Base-by-base conservation (phyloP, 2,329 filamentous ascomycete species). In the Fonsecaea multimorphosa region DNA sequence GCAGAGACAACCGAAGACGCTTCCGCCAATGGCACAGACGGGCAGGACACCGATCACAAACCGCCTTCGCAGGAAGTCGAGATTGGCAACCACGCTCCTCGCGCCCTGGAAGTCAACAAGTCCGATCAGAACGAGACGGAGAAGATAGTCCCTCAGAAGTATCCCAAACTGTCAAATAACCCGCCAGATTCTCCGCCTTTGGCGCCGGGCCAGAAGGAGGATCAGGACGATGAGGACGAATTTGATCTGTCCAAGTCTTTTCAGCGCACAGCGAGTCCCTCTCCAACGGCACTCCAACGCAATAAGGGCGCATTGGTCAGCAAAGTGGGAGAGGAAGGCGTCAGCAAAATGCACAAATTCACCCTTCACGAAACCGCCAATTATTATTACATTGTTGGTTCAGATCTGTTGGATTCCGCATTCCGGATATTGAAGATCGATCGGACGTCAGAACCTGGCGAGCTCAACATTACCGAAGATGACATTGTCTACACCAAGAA, bases 341-440 rank as follows among this genome's bases (percentile, higher is more conserved):
- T 84, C 52, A 82, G 80, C 64, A 83, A 82, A 62, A 97, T 99
- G 92, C 93, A 97, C 82, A 96, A 95, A 74, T 98, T 97, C 78
- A 95, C 91, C n/a, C 81, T 99, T 24, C 98, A 99, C 78, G 95
- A 99, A 81, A 99, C 95, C 2, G 91, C 92, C 12, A 92, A 89
- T 62, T 87, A 92, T 59, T 99, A 95, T 78, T 99, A 97, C 77
- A 90, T 99, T 70, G 92, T 98, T 19, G 95, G 95, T 14, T 91
- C 91, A 58, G 95, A 99, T 76, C 87, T 97, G 63, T 89, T 92
- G 71, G 95, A 98, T 77, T 90, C 87, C 73, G 88, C 91, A 29
- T 98, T 95, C 78, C 89, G 93, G 58, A 92, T 99, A 63, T 81
- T 99, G 75, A 97, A 98, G 78, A 96, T 99, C 72, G 94, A 98